Evolutionary conservation across 306 rosid genomes (phyloP).

Genomic region (Canavalia ensiformis): DNA sequence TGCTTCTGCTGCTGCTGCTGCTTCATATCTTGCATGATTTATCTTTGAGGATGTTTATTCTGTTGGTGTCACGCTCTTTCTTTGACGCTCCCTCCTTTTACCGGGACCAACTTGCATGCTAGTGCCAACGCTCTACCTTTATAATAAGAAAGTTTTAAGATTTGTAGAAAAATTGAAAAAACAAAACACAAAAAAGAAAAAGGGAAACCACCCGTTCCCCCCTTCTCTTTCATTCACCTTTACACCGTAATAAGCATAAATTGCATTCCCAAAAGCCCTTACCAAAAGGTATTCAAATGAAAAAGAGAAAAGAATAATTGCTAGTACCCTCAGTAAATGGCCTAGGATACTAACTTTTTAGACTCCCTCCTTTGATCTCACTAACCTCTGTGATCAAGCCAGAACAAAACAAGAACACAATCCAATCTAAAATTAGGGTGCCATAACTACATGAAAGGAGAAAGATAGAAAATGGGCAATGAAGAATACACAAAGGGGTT

Average conservation of each 20-base stretch:
- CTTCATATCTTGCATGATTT: constrained; percentile 54
- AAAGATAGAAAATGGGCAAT: constrained; percentile 34
- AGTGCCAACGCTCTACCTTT: constrained; percentile 56
- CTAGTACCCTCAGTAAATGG: constrained; percentile 47
- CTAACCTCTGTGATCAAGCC: constrained; percentile 44
- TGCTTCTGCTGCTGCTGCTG: constrained; percentile 43
- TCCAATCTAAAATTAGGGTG: constrained; percentile 34
- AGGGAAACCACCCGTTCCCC: constrained; percentile 29
- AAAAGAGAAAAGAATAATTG: not conserved
- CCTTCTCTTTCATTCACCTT: constrained; percentile 53
- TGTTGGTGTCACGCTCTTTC: constrained; percentile 44
- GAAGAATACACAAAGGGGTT: constrained; percentile 15
- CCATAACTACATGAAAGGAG: constrained; percentile 28
- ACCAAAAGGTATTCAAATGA: constrained; percentile 44
- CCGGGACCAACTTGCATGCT: constrained; percentile 64
- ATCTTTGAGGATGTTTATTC: constrained; percentile 40
- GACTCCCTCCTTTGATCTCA: constrained; percentile 50
- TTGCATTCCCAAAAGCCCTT: constrained; percentile 52
- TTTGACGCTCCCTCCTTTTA: constrained; percentile 73
- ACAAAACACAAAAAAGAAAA: not conserved
- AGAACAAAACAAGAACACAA: constrained; percentile 38
- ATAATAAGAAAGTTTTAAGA: constrained; percentile 34
- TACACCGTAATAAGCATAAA: constrained; percentile 52
- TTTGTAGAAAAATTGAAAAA: not conserved
- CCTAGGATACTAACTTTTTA: constrained; percentile 79